phyloP scores from a whole-genome alignment of 768 basidiomycete genomes.

The Kwoniella sp. region DNA sequence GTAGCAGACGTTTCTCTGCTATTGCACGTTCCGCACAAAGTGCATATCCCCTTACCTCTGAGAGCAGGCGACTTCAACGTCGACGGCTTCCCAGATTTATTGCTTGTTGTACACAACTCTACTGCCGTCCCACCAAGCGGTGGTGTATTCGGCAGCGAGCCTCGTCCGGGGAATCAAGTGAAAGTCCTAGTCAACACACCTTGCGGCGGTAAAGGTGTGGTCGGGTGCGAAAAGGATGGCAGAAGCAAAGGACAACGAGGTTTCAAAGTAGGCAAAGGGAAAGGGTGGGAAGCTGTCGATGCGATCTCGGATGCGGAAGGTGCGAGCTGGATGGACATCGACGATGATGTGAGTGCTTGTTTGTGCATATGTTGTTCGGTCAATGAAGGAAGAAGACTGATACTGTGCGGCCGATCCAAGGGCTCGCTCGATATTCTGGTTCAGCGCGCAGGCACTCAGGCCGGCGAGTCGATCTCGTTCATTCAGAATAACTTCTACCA shows the following conservation, averaged over 20 bases:
- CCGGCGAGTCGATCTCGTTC: constrained; percentile 64
- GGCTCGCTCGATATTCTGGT: constrained; percentile 90
- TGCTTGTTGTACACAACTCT: constrained; percentile 62
- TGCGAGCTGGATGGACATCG: constrained; percentile 83
- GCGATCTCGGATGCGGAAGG: constrained; percentile 75
- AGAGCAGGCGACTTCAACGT: constrained; percentile 86
- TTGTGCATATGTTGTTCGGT: not conserved
- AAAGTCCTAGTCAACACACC: constrained; percentile 52
- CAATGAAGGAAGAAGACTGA: constrained; percentile 1
- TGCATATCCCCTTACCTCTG: constrained; percentile 73
- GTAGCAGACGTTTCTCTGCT: constrained; percentile 54
- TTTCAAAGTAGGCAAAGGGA: constrained; percentile 62
- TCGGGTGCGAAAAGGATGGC: constrained; percentile 30
- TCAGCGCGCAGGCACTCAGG: constrained; percentile 73
- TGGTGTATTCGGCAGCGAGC: constrained; percentile 47
- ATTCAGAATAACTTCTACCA: constrained; percentile 97
- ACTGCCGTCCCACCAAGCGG: constrained; percentile 57
- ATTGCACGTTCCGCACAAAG: constrained; percentile 73
- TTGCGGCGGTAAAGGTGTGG: constrained; percentile 43
- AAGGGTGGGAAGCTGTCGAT: constrained; percentile 66
- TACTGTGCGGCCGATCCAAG: constrained; percentile 57
- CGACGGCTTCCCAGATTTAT: constrained; percentile 90
- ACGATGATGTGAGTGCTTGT: constrained; percentile 77
- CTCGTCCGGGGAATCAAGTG: constrained; percentile 42
- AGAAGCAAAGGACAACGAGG: constrained; percentile 63